Conservation (phyloP, 2,329 filamentous ascomycete species). For the Ceratocystis colombiana region DNA sequence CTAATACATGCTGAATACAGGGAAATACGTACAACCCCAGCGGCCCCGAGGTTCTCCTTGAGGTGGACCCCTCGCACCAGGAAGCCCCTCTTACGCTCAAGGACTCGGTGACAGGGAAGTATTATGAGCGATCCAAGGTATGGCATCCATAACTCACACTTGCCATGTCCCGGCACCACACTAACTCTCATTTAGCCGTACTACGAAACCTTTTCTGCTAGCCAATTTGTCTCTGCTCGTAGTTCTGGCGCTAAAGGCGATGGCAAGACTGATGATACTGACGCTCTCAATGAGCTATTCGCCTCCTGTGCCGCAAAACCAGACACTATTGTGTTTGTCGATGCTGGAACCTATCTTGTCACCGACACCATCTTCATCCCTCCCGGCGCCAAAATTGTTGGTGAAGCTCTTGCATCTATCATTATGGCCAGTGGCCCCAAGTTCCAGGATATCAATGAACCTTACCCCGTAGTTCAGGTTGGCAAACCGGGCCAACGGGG, state of each 20-base stretch:
- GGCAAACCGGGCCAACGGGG: constrained; percentile 54
- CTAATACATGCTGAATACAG: constrained; percentile 33
- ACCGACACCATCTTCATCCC: constrained; percentile 45
- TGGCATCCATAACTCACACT: neutral
- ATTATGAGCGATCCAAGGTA: constrained; percentile 61
- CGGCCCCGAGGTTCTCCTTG: constrained; percentile 41
- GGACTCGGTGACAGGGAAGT: constrained; percentile 35
- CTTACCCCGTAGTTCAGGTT: constrained; percentile 57
- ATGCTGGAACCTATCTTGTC: constrained; percentile 52
- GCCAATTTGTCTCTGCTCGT: constrained; percentile 59
- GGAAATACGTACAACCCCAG: constrained; percentile 54
- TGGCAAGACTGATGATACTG: constrained; percentile 64
- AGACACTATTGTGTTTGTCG: constrained; percentile 49
- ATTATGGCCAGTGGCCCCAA: constrained; percentile 47
- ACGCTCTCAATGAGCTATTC: constrained; percentile 56
- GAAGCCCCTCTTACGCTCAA: constrained; percentile 47
- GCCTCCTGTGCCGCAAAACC: constrained; percentile 41
- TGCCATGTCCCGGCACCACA: neutral
- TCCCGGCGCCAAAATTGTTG: constrained; percentile 46
- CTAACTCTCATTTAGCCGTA: constrained; percentile 44
- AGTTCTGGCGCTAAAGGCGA: constrained; percentile 60
- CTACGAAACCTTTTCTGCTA: constrained; percentile 51
- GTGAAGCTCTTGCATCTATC: constrained; percentile 46
- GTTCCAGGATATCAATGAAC: constrained; percentile 48
- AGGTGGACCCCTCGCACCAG: constrained; percentile 36